These are phyloP conservation scores for Coprinopsis cinerea DNA, from an alignment of 768 basidiomycete genomes.

Conservation along the genomic window DNA sequence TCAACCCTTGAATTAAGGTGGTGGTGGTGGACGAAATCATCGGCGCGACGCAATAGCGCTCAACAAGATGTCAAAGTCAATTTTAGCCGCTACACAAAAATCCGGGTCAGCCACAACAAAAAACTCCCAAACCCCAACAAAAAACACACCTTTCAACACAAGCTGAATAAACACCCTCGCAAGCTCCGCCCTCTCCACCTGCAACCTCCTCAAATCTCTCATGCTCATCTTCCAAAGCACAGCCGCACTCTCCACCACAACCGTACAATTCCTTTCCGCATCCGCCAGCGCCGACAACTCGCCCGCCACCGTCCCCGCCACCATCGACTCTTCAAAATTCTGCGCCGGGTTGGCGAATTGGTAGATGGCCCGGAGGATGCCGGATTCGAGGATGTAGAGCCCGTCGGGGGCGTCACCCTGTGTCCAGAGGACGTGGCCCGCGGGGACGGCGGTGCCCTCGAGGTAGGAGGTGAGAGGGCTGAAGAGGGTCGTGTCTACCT, in stretches of 20 bases:
- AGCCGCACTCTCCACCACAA: conserved; percentile 67
- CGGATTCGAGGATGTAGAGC: conserved; percentile 84
- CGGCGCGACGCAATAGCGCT: conserved; percentile 38
- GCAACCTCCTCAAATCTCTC: conserved; percentile 53
- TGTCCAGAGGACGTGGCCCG: conserved; percentile 64
- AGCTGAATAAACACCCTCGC: conserved; percentile 62
- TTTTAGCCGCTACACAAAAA: conserved; percentile 50
- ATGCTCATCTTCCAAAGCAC: conserved; percentile 77
- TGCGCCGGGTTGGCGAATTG: conserved; percentile 64
- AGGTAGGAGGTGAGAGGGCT: conserved; percentile 67
- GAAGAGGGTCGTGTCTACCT: conserved; percentile 52
- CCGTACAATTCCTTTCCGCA: conserved; percentile 77
- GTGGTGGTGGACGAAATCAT: conserved; percentile 9
- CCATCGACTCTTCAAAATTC: conserved; percentile 84
- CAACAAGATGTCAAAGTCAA: conserved; percentile 59
- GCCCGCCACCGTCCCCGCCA: conserved; percentile 87
- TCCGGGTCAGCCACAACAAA: conserved; percentile 10
- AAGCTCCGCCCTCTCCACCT: conserved; percentile 60
- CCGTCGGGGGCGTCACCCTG: conserved; percentile 76
- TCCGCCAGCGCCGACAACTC: conserved; percentile 83
- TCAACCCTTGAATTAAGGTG: not conserved
- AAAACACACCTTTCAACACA: conserved; percentile 62
- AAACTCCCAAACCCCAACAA: not conserved
- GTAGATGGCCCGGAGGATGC: conserved; percentile 81
- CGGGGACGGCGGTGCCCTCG: conserved; percentile 48